Evolutionary conservation across 441 rosid species (phyloP).

Genomic region (Eruca vesicaria): DNA sequence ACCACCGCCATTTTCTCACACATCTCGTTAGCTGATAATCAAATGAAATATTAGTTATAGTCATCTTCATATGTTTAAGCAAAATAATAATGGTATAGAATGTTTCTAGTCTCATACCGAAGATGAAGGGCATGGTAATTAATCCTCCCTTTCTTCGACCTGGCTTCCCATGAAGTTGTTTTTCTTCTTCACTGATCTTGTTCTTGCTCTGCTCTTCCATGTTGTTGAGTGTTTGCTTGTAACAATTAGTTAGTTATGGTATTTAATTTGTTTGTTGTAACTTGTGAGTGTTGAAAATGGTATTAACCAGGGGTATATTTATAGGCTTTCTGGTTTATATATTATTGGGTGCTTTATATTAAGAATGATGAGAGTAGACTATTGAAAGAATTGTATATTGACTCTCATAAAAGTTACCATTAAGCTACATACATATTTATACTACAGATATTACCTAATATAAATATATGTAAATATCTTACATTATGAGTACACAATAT

Average conservation of each 20-base stretch:
- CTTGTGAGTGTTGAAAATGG: conserved; percentile 19
- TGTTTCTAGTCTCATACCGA: conserved; percentile 48
- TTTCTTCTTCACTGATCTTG: conserved; percentile 34
- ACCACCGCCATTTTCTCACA: conserved; percentile 92
- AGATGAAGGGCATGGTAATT: conserved; percentile 91
- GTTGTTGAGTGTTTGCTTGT: conserved; percentile 1
- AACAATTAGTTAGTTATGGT: conserved; percentile 19
- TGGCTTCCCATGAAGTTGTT: conserved; percentile 32
- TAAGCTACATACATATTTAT: too few relatives aligned
- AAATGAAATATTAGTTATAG: neutral
- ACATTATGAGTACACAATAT: too few relatives aligned
- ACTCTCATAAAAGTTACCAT: too few relatives aligned
- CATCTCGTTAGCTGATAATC: conserved; percentile 64
- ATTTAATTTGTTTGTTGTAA: neutral
- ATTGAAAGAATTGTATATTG: too few relatives aligned
- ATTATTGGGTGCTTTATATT: conserved; percentile 16
- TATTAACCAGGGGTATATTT: conserved; percentile 19
- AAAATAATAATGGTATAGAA: neutral
- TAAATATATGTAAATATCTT: too few relatives aligned
- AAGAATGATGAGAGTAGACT: too few relatives aligned
- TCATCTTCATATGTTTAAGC: neutral
- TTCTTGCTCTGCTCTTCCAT: conserved; percentile 29
- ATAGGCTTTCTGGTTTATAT: conserved; percentile 24
- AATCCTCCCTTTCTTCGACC: conserved; percentile 70
- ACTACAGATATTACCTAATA: too few relatives aligned